Percentiles rank a stretch among this genome's conserved stretches.
Evolutionary conservation across 345 rosid species (phyloP).

Genomic region (Populus tremula): DNA sequence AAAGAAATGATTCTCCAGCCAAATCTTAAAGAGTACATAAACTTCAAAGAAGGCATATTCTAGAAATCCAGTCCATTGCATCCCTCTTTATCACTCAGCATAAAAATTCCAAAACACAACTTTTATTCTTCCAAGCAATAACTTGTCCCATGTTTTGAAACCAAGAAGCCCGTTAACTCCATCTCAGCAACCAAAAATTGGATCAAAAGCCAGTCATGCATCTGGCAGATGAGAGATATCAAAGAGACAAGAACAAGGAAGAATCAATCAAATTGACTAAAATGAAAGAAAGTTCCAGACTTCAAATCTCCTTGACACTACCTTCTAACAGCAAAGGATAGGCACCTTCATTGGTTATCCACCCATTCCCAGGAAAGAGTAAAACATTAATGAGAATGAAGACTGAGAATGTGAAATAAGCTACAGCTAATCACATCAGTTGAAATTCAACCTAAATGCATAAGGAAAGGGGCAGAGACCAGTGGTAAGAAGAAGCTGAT

Average conservation of each 20-base stretch:
- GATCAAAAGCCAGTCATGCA: slow-evolving; percentile 1
- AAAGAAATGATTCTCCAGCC: slow-evolving; percentile 11
- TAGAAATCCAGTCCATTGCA: neutral
- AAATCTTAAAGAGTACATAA: neutral
- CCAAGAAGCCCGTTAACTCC: slow-evolving; percentile 6
- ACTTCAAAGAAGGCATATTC: neutral
- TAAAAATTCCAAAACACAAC: neutral
- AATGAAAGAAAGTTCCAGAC: neutral
- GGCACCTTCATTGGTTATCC: neutral
- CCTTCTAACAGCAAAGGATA: neutral
- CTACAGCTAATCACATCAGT: neutral
- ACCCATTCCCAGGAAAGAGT: neutral
- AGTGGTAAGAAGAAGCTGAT: neutral
- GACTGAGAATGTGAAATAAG: neutral
- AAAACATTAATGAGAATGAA: neutral
- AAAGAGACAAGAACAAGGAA: slow-evolving; percentile 5
- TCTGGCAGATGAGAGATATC: slow-evolving; percentile 1
- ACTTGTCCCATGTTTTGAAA: neutral
- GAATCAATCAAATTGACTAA: neutral
- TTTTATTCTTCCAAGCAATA: neutral
- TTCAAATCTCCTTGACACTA: slow-evolving; percentile 11
- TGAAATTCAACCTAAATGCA: slow-evolving; percentile 1
- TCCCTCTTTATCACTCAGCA: slow-evolving; percentile 10
- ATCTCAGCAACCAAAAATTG: slow-evolving; percentile 3
- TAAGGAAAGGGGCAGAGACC: neutral